A percentile compares a stretch with the other conserved stretches of the same genome.
Conservation (phyloP, 768 basidiomycete genomes). For the Favolaschia claudopus region DNA sequence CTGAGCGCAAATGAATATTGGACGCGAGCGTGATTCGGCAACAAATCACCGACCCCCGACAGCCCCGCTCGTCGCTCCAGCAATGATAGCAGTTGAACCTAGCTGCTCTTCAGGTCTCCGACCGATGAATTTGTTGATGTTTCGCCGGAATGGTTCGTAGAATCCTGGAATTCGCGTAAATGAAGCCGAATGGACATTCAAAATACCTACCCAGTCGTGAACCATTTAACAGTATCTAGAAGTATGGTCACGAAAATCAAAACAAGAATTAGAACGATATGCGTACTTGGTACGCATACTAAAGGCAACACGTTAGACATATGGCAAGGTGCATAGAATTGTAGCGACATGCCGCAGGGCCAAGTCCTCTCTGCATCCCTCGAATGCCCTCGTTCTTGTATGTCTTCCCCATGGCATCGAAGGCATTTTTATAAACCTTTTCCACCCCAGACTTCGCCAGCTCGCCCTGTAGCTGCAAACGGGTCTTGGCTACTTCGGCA, state of each 20-base stretch:
- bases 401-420: slow-evolving; percentile 89
- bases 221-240: slow-evolving; percentile 89
- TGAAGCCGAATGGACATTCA: background rate
- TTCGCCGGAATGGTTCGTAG: slow-evolving; percentile 89
- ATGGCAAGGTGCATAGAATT: background rate
- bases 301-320: slow-evolving; percentile 27
- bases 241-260: slow-evolving; percentile 4
- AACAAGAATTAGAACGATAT: slow-evolving; percentile 6
- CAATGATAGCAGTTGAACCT: slow-evolving; percentile 78
- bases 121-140: slow-evolving; percentile 75
- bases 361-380: slow-evolving; percentile 92
- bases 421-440: slow-evolving; percentile 87
- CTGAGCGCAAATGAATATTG: slow-evolving; percentile 44
- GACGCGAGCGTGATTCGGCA: background rate
- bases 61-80: slow-evolving; percentile 90
- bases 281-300: slow-evolving; percentile 93
- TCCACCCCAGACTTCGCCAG: slow-evolving; percentile 74
- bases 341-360: slow-evolving; percentile 61
- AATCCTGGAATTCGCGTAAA: slow-evolving; percentile 66
- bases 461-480: slow-evolving; percentile 96
- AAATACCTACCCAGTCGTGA: slow-evolving; percentile 77
- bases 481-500: slow-evolving; percentile 90
- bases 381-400: slow-evolving; percentile 89
- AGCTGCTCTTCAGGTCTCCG: slow-evolving; percentile 68
- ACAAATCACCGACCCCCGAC: slow-evolving; percentile 72